Percentiles rank a stretch among this genome's conserved stretches.
These are phyloP conservation scores for Sordariomycetes sp. DNA, from an alignment of 2,329 filamentous ascomycete species.

Conservation along the genomic window DNA sequence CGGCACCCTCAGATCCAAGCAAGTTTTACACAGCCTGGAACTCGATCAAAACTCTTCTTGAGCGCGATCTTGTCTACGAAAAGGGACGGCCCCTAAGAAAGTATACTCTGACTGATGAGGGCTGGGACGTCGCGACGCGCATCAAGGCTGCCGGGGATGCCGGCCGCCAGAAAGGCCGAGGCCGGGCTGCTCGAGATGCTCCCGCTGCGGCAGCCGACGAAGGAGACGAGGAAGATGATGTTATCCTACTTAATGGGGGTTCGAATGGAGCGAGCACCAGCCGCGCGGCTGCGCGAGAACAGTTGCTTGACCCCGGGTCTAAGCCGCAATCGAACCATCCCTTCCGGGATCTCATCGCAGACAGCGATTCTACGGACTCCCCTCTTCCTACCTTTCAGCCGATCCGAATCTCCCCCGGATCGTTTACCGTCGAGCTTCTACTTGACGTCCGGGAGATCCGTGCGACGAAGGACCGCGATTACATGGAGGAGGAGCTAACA, in stretches of 20 bases:
- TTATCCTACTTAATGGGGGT: neutral
- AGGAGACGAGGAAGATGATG: neutral
- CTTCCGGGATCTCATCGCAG: slow-evolving; percentile 1
- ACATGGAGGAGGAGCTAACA: slow-evolving; percentile 61
- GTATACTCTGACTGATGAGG: slow-evolving; percentile 66
- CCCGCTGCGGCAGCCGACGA: neutral
- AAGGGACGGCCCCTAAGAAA: slow-evolving; percentile 56
- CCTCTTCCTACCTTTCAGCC: slow-evolving; percentile 41
- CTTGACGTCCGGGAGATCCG: slow-evolving; percentile 68
- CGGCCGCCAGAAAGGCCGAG: neutral
- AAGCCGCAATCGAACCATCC: neutral
- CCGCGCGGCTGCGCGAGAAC: neutral
- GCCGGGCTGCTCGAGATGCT: neutral
- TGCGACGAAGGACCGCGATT: slow-evolving; percentile 62
- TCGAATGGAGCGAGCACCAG: neutral
- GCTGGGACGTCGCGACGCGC: slow-evolving; percentile 61
- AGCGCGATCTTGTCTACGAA: slow-evolving; percentile 65
- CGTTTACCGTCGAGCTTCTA: slow-evolving; percentile 62
- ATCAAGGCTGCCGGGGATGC: slow-evolving; percentile 31
- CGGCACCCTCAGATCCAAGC: slow-evolving; percentile 52
- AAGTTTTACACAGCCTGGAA: slow-evolving; percentile 75
- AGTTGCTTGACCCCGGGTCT: neutral
- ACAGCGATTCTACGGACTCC: slow-evolving; percentile 7
- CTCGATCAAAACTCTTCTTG: slow-evolving; percentile 65
- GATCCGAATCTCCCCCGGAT: slow-evolving; percentile 50